phyloP scores from a whole-genome alignment of 2,329 filamentous ascomycete genomes.

The Aspergillus thermomutatus region DNA sequence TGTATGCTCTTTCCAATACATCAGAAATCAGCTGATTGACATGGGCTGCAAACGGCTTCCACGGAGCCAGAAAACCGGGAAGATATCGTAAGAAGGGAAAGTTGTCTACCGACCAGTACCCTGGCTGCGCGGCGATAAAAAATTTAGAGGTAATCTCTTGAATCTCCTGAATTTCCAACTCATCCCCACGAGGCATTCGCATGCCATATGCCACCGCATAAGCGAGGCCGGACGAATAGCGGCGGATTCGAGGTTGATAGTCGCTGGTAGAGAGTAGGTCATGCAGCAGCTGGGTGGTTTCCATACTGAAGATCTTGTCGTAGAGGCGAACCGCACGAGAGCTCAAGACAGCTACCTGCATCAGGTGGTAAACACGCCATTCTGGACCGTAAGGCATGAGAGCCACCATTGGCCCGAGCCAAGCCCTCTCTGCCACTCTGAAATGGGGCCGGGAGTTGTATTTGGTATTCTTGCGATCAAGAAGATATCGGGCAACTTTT shows the following conservation, averaged over 20 bases:
- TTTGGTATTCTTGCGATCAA: conserved; percentile 5
- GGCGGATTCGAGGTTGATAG: conserved; percentile 6
- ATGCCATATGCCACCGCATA: conserved; percentile 15
- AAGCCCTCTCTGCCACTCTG: conserved; percentile 2
- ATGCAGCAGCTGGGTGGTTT: conserved; percentile 12
- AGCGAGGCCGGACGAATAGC: conserved; percentile 9
- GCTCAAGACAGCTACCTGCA: conserved; percentile 9
- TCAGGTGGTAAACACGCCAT: conserved; percentile 10
- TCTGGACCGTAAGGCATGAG: conserved; percentile 10
- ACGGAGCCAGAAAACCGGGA: conserved; percentile 1
- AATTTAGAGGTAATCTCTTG: conserved; percentile 31
- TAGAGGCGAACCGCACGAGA: conserved; percentile 4
- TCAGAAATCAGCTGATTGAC: not conserved
- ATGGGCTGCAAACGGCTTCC: not conserved
- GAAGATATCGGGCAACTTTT: conserved; percentile 7
- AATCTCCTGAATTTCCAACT: conserved; percentile 2
- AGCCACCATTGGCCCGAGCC: not conserved
- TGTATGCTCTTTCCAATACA: not conserved
- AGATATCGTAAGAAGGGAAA: conserved; percentile 6
- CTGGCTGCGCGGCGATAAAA: conserved; percentile 22
- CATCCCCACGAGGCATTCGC: conserved; percentile 3
- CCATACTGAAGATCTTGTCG: conserved; percentile 11
- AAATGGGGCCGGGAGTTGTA: conserved; percentile 14
- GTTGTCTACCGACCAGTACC: conserved; percentile 1
- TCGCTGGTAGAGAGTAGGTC: conserved; percentile 11